Percentiles rank a stretch among this genome's conserved stretches.
phyloP scores from a whole-genome alignment of 345 rosid genomes.

The Populus pruinosa region DNA sequence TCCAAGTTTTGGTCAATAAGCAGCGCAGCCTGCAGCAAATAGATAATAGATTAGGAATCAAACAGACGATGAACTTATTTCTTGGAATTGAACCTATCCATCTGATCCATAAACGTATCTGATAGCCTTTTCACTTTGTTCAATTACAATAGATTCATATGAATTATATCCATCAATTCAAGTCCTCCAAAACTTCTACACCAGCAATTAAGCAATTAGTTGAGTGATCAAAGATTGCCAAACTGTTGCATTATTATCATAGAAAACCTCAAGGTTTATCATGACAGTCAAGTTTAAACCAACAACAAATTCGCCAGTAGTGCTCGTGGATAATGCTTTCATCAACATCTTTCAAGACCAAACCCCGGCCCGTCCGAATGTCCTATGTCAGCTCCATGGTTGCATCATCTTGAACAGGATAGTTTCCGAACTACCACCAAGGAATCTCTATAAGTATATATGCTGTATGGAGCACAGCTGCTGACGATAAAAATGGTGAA shows the following conservation, averaged over 20 bases:
- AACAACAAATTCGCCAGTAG: not conserved
- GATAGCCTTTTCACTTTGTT: no score
- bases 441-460: constrained; percentile 4
- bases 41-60: no score
- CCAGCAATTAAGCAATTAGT: constrained; percentile 34
- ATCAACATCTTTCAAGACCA: not conserved
- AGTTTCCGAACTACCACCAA: constrained; percentile 17
- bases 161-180: no score
- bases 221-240: constrained; percentile 65
- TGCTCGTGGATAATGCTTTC: not conserved
- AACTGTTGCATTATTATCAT: constrained; percentile 10
- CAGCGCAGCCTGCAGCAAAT: no score
- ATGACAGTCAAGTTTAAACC: no score
- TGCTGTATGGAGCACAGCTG: not conserved
- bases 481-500: constrained; percentile 23
- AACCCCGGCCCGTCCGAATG: not conserved
- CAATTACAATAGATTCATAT: no score
- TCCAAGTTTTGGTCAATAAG: constrained; percentile 31
- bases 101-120: no score
- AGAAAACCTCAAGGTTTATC: constrained; percentile 24
- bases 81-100: no score
- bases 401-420: not conserved
- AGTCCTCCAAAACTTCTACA: no score
- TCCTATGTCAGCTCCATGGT: not conserved
- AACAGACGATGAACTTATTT: no score